phyloP scores from a whole-genome alignment of 352 stramenopile genomes.

The Phytophthora melonis region DNA sequence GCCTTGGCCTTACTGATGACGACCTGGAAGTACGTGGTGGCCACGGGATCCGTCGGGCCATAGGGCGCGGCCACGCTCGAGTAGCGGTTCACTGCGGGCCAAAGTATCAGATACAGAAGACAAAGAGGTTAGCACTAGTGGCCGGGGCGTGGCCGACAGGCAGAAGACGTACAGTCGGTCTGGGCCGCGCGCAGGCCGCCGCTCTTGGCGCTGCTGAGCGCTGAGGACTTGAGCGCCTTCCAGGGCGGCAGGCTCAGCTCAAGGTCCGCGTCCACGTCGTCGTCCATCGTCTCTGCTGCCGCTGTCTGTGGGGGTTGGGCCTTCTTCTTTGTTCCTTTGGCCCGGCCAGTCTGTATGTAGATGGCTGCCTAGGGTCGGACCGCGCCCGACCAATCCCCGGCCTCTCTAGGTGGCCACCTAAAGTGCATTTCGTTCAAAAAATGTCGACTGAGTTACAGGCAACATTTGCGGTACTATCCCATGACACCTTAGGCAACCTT shows the following conservation, averaged over 20 bases:
- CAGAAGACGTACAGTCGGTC: slow-evolving; percentile 29
- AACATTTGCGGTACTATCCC: no score
- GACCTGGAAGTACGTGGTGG: slow-evolving; percentile 67
- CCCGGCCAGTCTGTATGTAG: no score
- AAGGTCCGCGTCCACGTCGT: slow-evolving; percentile 11
- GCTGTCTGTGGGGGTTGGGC: no score
- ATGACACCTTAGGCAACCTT: no score
- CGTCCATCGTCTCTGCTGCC: slow-evolving; percentile 7
- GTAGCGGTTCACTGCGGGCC: slow-evolving; percentile 42
- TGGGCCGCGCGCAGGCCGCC: slow-evolving; percentile 22
- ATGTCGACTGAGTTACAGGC: no score
- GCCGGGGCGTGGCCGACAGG: background rate
- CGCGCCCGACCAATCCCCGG: no score
- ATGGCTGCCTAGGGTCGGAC: no score
- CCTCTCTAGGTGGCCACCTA: no score
- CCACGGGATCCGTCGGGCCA: slow-evolving; percentile 52
- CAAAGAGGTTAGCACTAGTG: background rate
- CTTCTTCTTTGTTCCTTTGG: no score
- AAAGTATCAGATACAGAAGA: background rate
- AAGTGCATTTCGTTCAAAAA: no score
- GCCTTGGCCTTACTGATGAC: slow-evolving; percentile 71
- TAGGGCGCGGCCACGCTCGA: slow-evolving; percentile 72
- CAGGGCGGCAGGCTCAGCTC: slow-evolving; percentile 20
- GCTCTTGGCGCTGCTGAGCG: slow-evolving; percentile 22
- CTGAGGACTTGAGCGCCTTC: slow-evolving; percentile 36